A percentile compares a stretch with the other conserved stretches of the same genome.
These are phyloP conservation scores for Argentina anserina DNA, from an alignment of 306 rosid species.

Conservation along the genomic window DNA sequence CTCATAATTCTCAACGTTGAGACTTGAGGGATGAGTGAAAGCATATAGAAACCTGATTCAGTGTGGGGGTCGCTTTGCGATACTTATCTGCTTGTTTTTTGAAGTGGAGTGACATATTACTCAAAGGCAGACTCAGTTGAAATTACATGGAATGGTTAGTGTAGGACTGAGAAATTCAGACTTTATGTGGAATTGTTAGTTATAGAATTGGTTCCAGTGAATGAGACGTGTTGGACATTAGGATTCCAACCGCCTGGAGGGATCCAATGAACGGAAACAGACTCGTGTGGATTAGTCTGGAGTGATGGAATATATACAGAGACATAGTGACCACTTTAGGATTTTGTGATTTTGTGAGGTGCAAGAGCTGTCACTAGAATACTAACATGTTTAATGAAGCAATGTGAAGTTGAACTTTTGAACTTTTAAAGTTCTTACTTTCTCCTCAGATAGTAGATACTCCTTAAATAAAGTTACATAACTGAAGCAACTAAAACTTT, in stretches of 20 bases:
- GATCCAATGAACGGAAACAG: too few relatives aligned
- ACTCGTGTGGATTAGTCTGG: neutral
- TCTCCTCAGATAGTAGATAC: neutral
- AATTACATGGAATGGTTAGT: neutral
- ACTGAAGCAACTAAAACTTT: neutral
- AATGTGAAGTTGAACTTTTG: neutral
- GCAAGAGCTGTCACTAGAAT: neutral
- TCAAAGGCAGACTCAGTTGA: neutral
- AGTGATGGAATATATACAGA: neutral
- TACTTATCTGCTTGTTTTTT: neutral
- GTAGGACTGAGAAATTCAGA: neutral
- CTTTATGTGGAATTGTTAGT: neutral
- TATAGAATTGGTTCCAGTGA: neutral
- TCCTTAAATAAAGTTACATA: neutral
- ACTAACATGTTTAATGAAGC: neutral
- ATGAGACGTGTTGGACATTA: neutral
- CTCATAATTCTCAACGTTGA: neutral
- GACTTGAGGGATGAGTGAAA: conserved; percentile 4
- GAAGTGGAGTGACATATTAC: neutral
- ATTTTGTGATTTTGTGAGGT: neutral
- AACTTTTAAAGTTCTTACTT: neutral
- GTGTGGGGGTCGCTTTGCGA: neutral
- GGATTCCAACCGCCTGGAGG: too few relatives aligned
- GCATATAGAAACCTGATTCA: neutral
- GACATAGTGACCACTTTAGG: neutral